A percentile compares a stretch with the other conserved stretches of the same genome.
Evolutionary conservation across 2,329 filamentous ascomycete species (phyloP).

Genomic region (Myrmaecium sp.): DNA sequence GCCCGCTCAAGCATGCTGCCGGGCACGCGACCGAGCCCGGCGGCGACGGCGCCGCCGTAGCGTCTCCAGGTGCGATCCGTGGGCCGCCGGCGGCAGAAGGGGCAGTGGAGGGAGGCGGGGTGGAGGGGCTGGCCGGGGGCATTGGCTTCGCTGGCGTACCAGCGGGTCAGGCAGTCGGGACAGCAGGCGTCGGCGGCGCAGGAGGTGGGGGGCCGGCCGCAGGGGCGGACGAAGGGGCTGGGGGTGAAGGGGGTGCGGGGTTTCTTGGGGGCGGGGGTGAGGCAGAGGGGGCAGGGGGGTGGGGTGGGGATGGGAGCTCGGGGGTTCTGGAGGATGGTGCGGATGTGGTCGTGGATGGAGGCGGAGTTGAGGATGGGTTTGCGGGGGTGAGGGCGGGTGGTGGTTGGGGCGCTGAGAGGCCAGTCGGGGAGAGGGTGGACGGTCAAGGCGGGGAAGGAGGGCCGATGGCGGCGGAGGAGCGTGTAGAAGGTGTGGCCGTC

Average conservation of each 20-base stretch:
- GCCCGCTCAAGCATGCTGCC: no score
- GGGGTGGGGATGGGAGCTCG: constrained; percentile 22
- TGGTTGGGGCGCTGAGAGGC: constrained; percentile 7
- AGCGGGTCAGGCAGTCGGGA: no score
- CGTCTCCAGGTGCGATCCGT: no score
- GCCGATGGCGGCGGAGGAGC: constrained; percentile 11
- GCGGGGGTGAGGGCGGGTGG: constrained; percentile 15
- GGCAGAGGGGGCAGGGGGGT: constrained; percentile 31
- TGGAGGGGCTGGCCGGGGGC: no score
- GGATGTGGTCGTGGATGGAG: constrained; percentile 19
- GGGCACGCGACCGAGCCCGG: no score
- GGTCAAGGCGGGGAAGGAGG: constrained; percentile 21
- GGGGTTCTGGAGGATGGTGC: constrained; percentile 21
- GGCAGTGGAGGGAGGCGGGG: no score
- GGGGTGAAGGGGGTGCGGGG: not conserved
- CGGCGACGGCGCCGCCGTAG: no score
- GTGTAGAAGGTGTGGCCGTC: constrained; percentile 23
- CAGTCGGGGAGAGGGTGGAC: constrained; percentile 20
- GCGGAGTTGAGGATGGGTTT: constrained; percentile 27
- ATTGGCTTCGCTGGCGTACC: no score
- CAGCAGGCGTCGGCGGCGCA: no score
- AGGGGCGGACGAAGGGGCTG: no score
- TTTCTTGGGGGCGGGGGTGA: constrained; percentile 10
- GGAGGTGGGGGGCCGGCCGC: no score
- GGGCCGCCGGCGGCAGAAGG: no score